phyloP scores from a whole-genome alignment of 495 filamentous ascomycete genomes.

The Podospora australis region DNA sequence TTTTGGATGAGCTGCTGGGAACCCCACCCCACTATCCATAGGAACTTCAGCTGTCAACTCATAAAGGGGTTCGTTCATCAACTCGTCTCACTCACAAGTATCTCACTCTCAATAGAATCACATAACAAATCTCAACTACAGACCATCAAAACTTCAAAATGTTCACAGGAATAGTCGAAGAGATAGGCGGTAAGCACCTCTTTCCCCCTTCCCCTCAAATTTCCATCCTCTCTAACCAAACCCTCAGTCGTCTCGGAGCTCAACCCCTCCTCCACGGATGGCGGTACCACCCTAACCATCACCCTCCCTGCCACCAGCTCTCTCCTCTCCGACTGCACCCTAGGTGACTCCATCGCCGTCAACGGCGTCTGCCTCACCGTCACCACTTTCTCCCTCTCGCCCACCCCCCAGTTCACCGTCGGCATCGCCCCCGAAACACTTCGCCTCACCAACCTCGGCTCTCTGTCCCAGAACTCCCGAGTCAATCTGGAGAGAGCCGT shows the following conservation, averaged over 20 bases:
- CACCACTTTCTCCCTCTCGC: slow-evolving; percentile 56
- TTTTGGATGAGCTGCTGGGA: too few species aligned
- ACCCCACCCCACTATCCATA: too few species aligned
- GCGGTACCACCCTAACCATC: slow-evolving; percentile 89
- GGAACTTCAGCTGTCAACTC: too few species aligned
- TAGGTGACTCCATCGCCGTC: slow-evolving; percentile 88
- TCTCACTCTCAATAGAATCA: too few species aligned
- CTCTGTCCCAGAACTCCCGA: slow-evolving; percentile 41
- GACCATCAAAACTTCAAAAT: slow-evolving; percentile 41
- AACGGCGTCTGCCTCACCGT: slow-evolving; percentile 92
- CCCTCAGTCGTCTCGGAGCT: slow-evolving; percentile 70
- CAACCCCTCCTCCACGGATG: slow-evolving; percentile 69
- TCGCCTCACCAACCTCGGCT: slow-evolving; percentile 87
- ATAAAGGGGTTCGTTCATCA: too few species aligned
- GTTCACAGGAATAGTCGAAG: slow-evolving; percentile 98
- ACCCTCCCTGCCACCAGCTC: slow-evolving; percentile 50
- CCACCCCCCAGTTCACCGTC: slow-evolving; percentile 66
- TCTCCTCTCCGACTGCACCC: slow-evolving; percentile 73
- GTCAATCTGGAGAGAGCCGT: slow-evolving; percentile 96
- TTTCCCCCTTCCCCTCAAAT: slow-evolving; percentile 3
- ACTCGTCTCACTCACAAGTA: too few species aligned
- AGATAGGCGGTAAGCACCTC: slow-evolving; percentile 69
- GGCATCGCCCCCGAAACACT: slow-evolving; percentile 95
- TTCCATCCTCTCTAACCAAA: slow-evolving; percentile 3
- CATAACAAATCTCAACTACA: background rate